Evolutionary conservation across 441 rosid species (phyloP).

Genomic region (Biscutella auriculata): DNA sequence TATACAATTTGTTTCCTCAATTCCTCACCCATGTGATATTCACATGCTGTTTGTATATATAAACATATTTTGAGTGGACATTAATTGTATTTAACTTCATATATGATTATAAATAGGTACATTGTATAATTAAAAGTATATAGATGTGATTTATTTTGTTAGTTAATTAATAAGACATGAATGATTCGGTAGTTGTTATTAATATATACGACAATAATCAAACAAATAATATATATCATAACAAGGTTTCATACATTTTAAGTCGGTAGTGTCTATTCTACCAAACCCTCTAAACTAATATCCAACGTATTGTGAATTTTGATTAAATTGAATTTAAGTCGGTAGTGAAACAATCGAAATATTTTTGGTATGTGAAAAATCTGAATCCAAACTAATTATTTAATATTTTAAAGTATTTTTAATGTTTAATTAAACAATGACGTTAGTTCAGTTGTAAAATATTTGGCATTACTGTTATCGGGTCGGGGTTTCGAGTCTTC

Average conservation of each 20-base stretch:
- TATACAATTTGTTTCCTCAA: conserved; percentile 5
- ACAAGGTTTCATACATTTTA: background rate
- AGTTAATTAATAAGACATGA: conserved; percentile 10
- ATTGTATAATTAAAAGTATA: background rate
- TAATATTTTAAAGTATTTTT: too few relatives aligned
- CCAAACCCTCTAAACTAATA: background rate
- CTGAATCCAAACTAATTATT: too few relatives aligned
- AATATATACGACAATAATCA: background rate
- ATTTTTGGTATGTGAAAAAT: too few relatives aligned
- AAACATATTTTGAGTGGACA: background rate
- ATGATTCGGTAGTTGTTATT: conserved; percentile 4
- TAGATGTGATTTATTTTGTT: background rate
- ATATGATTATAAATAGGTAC: conserved; percentile 1
- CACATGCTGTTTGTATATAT: background rate
- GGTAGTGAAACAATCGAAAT: too few relatives aligned
- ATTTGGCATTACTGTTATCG: too few relatives aligned
- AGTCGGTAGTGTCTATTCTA: background rate
- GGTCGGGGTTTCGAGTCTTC: too few relatives aligned
- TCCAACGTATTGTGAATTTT: too few relatives aligned
- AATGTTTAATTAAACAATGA: too few relatives aligned
- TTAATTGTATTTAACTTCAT: background rate
- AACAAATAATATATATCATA: background rate
- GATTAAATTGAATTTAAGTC: too few relatives aligned
- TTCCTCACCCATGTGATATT: conserved; percentile 25
- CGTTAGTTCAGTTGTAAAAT: too few relatives aligned